Percentiles rank a stretch among this genome's conserved stretches.
Conservation (phyloP, 2,329 filamentous ascomycete genomes). For the Beauveria brongniartii region DNA sequence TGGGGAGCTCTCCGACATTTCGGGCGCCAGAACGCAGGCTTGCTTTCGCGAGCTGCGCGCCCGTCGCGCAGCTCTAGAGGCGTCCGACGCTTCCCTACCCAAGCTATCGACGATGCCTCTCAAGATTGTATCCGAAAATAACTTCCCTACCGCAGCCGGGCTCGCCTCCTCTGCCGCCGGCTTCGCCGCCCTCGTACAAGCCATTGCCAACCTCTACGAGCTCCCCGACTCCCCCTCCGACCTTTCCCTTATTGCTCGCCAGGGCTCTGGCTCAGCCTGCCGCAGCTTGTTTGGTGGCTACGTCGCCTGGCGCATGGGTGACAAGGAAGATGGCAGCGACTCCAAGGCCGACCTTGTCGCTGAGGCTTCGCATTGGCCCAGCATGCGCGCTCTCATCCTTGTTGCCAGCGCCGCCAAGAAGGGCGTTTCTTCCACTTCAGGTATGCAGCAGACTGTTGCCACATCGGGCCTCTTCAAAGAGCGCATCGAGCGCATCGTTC, state of each 20-base stretch:
- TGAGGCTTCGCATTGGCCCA: conserved; percentile 83
- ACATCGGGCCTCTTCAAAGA: conserved; percentile 82
- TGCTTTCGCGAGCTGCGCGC: conserved; percentile 82
- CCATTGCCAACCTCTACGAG: conserved; percentile 86
- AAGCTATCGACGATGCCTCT: conserved; percentile 71
- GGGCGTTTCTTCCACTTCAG: conserved; percentile 82
- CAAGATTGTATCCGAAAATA: conserved; percentile 90
- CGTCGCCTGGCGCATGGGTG: conserved; percentile 85
- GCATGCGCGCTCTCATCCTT: conserved; percentile 86
- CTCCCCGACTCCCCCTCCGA: conserved; percentile 74
- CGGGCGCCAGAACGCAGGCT: conserved; percentile 83
- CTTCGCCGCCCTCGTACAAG: conserved; percentile 66
- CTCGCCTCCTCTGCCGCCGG: conserved; percentile 66
- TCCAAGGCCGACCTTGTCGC: conserved; percentile 84
- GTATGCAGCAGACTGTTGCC: conserved; percentile 94
- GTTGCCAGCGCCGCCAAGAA: conserved; percentile 94
- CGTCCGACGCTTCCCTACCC: conserved; percentile 62
- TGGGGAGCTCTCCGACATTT: conserved; percentile 71
- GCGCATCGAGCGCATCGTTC: conserved; percentile 69
- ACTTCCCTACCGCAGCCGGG: conserved; percentile 96
- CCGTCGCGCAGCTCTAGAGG: conserved; percentile 69
- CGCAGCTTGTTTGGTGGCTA: conserved; percentile 91
- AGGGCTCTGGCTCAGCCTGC: conserved; percentile 92
- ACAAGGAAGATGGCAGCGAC: conserved; percentile 69
- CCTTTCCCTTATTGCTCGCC: conserved; percentile 80